Evolutionary conservation across 345 rosid genomes (phyloP).

Genomic region (Anacardium occidentale): DNA sequence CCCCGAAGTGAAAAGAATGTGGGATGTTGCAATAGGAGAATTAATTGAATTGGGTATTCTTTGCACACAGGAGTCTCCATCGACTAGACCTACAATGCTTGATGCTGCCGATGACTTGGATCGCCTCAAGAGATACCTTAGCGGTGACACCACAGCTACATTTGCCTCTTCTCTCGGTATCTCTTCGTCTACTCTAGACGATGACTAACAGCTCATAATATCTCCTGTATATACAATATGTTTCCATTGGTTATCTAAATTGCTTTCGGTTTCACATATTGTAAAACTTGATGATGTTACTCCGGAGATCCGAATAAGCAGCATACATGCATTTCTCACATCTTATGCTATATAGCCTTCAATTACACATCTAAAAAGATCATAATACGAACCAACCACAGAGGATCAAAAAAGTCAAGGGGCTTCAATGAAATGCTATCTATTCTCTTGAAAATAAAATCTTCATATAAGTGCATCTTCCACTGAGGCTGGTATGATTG

Average conservation of each 20-base stretch:
- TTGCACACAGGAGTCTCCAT: constrained; percentile 56
- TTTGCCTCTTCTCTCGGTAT: constrained; percentile 55
- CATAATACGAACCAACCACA: no score
- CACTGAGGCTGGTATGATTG: not conserved
- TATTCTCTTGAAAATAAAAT: not conserved
- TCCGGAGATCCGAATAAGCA: not conserved
- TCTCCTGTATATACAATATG: not conserved
- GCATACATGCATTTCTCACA: not conserved
- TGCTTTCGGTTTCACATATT: no score
- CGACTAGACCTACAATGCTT: constrained; percentile 55
- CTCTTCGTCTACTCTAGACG: constrained; percentile 43
- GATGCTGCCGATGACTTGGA: constrained; percentile 55
- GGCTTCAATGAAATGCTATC: not conserved
- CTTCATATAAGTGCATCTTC: not conserved
- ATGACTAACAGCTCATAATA: constrained; percentile 25
- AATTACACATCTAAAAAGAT: not conserved
- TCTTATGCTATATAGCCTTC: not conserved
- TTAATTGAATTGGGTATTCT: constrained; percentile 52
- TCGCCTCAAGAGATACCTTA: constrained; percentile 51
- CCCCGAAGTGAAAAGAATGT: constrained; percentile 42
- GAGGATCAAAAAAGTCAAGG: not conserved
- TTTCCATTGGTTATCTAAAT: not conserved
- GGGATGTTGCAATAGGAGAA: constrained; percentile 49
- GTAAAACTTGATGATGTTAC: not conserved
- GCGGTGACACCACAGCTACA: constrained; percentile 47